Evolutionary conservation across 352 stramenopile species (phyloP).

Genomic region (Chrysophaeum taylorii): DNA sequence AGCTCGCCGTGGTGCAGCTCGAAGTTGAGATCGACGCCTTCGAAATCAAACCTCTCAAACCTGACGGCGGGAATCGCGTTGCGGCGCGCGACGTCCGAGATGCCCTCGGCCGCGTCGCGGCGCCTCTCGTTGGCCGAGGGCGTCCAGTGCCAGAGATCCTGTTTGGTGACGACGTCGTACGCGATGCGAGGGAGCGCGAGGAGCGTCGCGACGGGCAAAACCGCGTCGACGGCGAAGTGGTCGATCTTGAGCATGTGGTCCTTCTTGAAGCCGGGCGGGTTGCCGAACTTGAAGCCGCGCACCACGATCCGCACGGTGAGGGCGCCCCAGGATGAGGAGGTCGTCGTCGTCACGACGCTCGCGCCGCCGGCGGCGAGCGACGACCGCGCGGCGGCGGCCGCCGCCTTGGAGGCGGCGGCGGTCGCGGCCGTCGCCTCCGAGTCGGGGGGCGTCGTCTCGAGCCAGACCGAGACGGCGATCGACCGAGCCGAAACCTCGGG

Average conservation of each 20-base stretch:
- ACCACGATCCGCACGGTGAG: not conserved
- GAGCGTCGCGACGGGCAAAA: not conserved
- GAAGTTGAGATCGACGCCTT: slow-evolving; percentile 8
- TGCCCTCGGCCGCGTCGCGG: not conserved
- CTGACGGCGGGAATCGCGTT: not conserved
- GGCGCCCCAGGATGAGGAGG: not conserved
- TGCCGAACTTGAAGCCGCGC: not conserved
- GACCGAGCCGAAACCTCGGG: not conserved
- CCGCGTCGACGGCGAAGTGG: not conserved
- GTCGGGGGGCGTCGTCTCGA: not conserved
- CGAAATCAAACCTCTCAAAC: not conserved
- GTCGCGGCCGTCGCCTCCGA: not conserved
- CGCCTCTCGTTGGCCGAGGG: not conserved
- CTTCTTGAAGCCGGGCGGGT: not conserved
- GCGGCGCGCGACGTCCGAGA: not conserved
- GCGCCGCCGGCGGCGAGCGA: too few species aligned
- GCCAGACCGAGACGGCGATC: not conserved
- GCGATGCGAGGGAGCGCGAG: not conserved
- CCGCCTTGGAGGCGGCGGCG: too few species aligned
- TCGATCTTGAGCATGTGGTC: not conserved
- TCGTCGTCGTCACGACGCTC: not conserved
- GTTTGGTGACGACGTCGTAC: not conserved
- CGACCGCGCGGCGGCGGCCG: too few species aligned
- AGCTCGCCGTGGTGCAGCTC: slow-evolving; percentile 9
- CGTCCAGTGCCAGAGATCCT: not conserved